Evolutionary conservation across 257 asterid genomes (phyloP).

Genomic region (Haberlea rhodopensis): DNA sequence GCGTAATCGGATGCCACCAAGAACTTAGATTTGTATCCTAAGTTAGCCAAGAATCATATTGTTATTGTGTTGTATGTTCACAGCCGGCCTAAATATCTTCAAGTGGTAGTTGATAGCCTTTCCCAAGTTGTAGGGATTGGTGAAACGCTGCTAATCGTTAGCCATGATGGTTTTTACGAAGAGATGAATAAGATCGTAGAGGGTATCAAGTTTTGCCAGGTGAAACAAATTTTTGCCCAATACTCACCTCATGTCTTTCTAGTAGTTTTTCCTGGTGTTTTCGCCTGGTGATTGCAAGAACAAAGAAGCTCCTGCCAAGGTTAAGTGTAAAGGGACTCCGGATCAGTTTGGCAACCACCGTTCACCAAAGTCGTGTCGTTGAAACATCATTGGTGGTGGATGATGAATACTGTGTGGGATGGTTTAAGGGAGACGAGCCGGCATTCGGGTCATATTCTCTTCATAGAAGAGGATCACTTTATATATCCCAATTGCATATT

Average conservation of each 20-base stretch:
- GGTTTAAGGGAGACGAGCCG: slow-evolving; percentile 68
- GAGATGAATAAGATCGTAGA: slow-evolving; percentile 73
- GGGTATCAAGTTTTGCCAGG: slow-evolving; percentile 71
- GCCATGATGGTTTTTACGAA: slow-evolving; percentile 86
- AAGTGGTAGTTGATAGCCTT: slow-evolving; percentile 66
- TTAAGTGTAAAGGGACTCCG: slow-evolving; percentile 61
- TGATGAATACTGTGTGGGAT: slow-evolving; percentile 98
- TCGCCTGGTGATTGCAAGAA: slow-evolving; percentile 69
- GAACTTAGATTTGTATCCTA: slow-evolving; percentile 70
- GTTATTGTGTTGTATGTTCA: slow-evolving; percentile 90
- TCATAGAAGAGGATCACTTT: slow-evolving; percentile 94
- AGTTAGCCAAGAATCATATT: slow-evolving; percentile 53
- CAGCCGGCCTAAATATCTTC: slow-evolving; percentile 89
- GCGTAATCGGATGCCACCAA: slow-evolving; percentile 71
- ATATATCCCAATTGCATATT: slow-evolving; percentile 88
- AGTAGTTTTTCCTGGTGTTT: slow-evolving; percentile 56
- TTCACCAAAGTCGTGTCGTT: slow-evolving; percentile 76
- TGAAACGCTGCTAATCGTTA: slow-evolving; percentile 76
- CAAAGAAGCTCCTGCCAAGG: slow-evolving; percentile 48
- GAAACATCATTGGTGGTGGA: slow-evolving; percentile 99
- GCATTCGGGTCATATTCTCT: slow-evolving; percentile 74
- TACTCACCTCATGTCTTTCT: slow-evolving; percentile 78
- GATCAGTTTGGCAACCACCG: slow-evolving; percentile 94
- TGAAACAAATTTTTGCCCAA: slow-evolving; percentile 88
- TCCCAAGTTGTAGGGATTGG: slow-evolving; percentile 66